phyloP scores from a whole-genome alignment of 257 asterid genomes.

The Dorcoceras hygrometricum region DNA sequence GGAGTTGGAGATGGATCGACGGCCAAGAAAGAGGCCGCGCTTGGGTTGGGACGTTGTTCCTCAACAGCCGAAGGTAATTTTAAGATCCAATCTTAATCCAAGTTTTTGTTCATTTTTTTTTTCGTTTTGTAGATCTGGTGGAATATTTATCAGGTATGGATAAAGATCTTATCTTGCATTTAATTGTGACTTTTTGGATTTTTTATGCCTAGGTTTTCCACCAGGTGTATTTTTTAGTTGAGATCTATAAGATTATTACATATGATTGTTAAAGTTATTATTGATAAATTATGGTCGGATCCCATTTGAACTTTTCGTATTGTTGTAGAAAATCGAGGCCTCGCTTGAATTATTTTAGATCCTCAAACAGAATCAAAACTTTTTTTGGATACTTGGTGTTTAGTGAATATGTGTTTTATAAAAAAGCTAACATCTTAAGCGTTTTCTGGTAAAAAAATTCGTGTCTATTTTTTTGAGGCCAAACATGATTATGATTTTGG shows the following conservation, averaged over 20 bases:
- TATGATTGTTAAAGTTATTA: too few relatives aligned
- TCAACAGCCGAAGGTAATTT: constrained; percentile 58
- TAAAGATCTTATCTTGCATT: neutral
- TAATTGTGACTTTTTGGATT: neutral
- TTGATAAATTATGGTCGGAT: neutral
- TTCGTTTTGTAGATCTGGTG: constrained; percentile 52
- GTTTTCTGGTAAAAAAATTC: too few relatives aligned
- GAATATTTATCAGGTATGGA: constrained; percentile 41
- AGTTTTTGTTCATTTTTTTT: neutral
- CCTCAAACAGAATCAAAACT: too few relatives aligned
- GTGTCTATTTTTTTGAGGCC: neutral
- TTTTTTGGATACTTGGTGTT: too few relatives aligned
- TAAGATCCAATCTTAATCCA: constrained; percentile 26
- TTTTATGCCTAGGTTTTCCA: constrained; percentile 12
- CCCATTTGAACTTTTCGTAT: neutral
- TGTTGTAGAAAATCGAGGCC: neutral
- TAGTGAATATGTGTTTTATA: too few relatives aligned
- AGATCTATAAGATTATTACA: neutral
- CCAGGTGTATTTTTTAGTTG: neutral
- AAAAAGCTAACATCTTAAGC: too few relatives aligned
- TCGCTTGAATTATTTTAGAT: too few relatives aligned
- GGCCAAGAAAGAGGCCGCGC: constrained; percentile 81
- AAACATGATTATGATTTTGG: neutral
- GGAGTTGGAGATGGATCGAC: constrained; percentile 78
- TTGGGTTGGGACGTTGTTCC: constrained; percentile 95